Conservation (phyloP, 441 rosid genomes). For the Corymbia citriodora region DNA sequence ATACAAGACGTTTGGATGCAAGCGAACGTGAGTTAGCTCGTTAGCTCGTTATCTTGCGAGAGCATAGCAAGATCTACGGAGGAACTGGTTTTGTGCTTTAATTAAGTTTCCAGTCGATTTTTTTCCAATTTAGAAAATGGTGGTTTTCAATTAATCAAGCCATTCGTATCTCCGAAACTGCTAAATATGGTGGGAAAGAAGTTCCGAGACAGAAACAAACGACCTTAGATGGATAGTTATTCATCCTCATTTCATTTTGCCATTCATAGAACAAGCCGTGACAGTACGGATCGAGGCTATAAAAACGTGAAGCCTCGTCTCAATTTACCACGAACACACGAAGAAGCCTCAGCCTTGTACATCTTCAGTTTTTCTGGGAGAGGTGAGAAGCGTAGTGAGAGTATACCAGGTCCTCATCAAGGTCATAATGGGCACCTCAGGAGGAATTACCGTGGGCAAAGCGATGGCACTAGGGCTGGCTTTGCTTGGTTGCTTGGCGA, state of each 20-base stretch:
- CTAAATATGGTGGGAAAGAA: not conserved
- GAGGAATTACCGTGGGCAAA: not conserved
- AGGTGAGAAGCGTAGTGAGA: not conserved
- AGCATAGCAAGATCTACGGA: not conserved
- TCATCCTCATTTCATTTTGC: not conserved
- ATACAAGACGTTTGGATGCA: not conserved
- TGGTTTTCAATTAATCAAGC: not conserved
- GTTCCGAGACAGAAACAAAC: not conserved
- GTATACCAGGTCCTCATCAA: not conserved
- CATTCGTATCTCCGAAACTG: not conserved
- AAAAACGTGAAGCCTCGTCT: not conserved
- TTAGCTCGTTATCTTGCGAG: not conserved
- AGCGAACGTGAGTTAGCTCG: not conserved
- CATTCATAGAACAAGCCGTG: not conserved
- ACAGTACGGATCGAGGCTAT: not conserved
- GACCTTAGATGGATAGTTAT: not conserved
- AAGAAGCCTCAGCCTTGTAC: not conserved
- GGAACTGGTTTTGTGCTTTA: not conserved
- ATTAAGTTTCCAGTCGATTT: not conserved
- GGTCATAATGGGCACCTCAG: not conserved
- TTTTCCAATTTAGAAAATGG: not conserved
- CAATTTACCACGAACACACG: not conserved
- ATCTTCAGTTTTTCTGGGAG: not conserved
- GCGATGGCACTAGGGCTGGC: not conserved
- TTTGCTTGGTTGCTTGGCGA: not conserved